Evolutionary conservation across 1,284 basidiomycete species (phyloP).

Genomic region (Rhizoctonia solani): DNA sequence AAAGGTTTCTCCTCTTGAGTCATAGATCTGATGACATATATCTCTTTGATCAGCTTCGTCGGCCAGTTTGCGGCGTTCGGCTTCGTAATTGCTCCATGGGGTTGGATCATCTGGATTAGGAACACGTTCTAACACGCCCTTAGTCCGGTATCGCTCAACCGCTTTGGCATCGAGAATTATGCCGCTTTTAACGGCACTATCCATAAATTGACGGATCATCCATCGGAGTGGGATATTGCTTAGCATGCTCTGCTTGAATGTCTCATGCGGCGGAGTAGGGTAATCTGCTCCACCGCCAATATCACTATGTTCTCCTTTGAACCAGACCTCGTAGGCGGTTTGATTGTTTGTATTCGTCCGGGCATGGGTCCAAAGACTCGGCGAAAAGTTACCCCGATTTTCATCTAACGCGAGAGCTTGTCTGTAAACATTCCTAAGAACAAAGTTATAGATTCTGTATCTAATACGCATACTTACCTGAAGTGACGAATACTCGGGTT

Average conservation of each 20-base stretch:
- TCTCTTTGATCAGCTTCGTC: too few species aligned
- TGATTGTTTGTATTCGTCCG: not conserved
- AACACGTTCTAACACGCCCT: not conserved
- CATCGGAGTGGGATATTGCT: constrained; percentile 31
- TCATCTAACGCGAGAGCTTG: constrained; percentile 44
- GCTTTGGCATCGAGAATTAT: not conserved
- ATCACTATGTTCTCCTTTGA: constrained; percentile 25
- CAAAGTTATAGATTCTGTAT: not conserved
- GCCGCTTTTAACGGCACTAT: not conserved
- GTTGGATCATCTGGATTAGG: too few species aligned
- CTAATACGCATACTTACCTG: not conserved
- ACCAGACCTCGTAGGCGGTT: constrained; percentile 30
- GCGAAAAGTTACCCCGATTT: constrained; percentile 42
- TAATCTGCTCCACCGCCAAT: constrained; percentile 30
- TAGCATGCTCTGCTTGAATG: constrained; percentile 1
- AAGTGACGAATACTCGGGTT: constrained; percentile 31
- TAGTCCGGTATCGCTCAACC: not conserved
- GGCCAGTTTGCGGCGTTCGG: too few species aligned
- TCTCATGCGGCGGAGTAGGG: not conserved
- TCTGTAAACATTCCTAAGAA: not conserved
- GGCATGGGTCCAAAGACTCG: constrained; percentile 32
- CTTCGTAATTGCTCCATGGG: too few species aligned
- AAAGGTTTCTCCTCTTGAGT: too few species aligned
- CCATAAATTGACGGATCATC: constrained; percentile 32
- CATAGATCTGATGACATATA: too few species aligned